These are phyloP conservation scores for Cyberlindnera sargentensis DNA, from an alignment of 805 yeast species.

Conservation along the genomic window DNA sequence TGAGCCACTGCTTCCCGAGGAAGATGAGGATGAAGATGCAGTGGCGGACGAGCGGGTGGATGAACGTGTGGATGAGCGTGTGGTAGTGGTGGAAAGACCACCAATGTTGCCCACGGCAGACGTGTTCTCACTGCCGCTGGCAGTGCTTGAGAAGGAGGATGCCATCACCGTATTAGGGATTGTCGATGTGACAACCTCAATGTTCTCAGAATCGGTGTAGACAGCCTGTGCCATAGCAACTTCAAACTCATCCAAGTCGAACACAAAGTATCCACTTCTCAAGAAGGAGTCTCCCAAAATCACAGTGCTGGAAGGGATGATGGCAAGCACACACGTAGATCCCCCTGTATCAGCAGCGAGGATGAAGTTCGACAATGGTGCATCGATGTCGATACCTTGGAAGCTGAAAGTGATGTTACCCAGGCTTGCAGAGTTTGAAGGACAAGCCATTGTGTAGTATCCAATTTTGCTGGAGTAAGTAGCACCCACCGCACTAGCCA, in stretches of 20 bases:
- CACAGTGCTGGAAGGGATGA: conserved; percentile 28
- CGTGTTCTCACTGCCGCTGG: neutral
- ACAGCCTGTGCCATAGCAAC: conserved; percentile 42
- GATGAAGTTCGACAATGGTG: conserved; percentile 36
- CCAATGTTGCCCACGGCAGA: neutral
- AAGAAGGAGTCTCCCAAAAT: conserved; percentile 50
- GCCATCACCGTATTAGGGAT: conserved; percentile 51
- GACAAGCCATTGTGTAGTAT: conserved; percentile 42
- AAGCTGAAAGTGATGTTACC: conserved; percentile 34
- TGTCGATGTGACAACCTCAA: conserved; percentile 36
- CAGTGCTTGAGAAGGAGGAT: neutral
- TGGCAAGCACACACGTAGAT: conserved; percentile 38
- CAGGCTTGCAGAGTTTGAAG: conserved; percentile 1
- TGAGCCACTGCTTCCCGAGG: neutral
- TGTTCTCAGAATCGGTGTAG: conserved; percentile 28
- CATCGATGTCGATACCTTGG: conserved; percentile 49
- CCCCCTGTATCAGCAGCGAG: conserved; percentile 17
- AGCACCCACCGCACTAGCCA: conserved; percentile 38
- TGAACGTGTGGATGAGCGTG: neutral
- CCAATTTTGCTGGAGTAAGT: conserved; percentile 33
- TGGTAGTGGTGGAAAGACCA: neutral
- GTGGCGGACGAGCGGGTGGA: neutral
- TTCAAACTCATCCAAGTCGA: conserved; percentile 40
- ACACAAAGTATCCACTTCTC: conserved; percentile 46
- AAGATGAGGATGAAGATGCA: conserved; percentile 1